Base-by-base conservation (phyloP, 208 protist species). In the Acanthamoeba lenticulata region DNA sequence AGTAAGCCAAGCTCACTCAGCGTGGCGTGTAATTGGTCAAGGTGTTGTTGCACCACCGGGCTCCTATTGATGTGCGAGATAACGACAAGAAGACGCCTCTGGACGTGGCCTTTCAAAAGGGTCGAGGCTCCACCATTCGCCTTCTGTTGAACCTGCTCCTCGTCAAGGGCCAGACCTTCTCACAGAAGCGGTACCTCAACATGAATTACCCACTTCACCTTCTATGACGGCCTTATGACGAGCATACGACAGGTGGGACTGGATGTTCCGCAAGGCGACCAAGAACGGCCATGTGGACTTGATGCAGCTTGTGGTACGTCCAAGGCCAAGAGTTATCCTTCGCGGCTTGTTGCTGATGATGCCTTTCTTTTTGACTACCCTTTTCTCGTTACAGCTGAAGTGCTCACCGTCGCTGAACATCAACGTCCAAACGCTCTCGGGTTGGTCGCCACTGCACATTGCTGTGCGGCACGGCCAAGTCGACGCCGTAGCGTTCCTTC, bases 91-190 rank as follows among this genome's bases (percentile, higher is more conserved):
- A 57, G 49, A 89, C 79, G 29, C 47, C 79, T 0, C 32, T 89
- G 79, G 79, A 89, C 21, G 21, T 52, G 29, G 79, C 79, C n/a
- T 89, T 89, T 36, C 47, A 89, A 24, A 89, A 89, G 79, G 79
- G 79, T 17, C 29, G 34, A 29, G 32, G 47, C 11, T 65, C 47
- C 3, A 89, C 79, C 29, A 62, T 60, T 9, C 27, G 36, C 32
- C 21, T 89, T 27, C 79, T 89, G 32, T 17, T 77, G 67, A 77
- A 77, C 27, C 67, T 38, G 36, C 34, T 77, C 27, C 67, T 77
- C 36, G 44, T 29, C 34, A 29, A 29, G 36, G 67, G 67, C 32
- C 36, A 77, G 36, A 77, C 67, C 36, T 77, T 77, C 24, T 77
- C 67, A 17, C 67, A 77, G 67, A 77, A 77, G 67, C 32, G 67